Base-by-base conservation (phyloP, 164 flowering plant species). In the Tetrastigma voinierianum region DNA sequence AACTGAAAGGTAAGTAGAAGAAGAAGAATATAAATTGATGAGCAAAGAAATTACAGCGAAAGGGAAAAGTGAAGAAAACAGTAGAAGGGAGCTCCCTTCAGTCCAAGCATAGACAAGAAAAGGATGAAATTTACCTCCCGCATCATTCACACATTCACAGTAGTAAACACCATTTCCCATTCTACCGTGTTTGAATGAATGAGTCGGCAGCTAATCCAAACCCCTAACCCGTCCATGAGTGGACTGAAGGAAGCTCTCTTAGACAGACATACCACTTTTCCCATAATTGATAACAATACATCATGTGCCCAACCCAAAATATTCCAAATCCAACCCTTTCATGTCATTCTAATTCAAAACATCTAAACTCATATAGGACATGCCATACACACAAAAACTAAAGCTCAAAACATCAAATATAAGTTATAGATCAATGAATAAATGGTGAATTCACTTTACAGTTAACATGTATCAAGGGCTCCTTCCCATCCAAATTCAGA, bases 201-300 rank as follows among this genome's bases (percentile, higher is more conserved):
- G 92, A 87, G 89, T 78, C 89, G 82, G 89, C 89, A 87, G 92
- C 67, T 87, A 83, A 83, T 81, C 71, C 86, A 81, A 75, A 65
- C 47, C 83, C 74, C 67, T 61, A 56, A 64, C 74, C 71, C 82
- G 62, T 78, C 87, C 85, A 77, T 87, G 83, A 80, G 87, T 87
- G 87, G 91, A 81, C 91, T 83, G 86, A 79, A 87, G 87, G 65
- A 75, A 87, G 89, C 89, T 87, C 91, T 59, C 84, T 85, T 62
- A 58, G 45, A n/a, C n/a, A n/a, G n/a, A n/a, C n/a, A n/a, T n/a
- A 71, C 80, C 69, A 62, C 64, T 70, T 56, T 71, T 65, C 51
- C n/a, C n/a, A n/a, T n/a, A n/a, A n/a, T n/a, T n/a, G n/a, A n/a
- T n/a, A n/a, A n/a, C n/a, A n/a, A n/a, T n/a, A n/a, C n/a, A n/a